These are phyloP conservation scores for Naganishia vishniacii DNA, from an alignment of 768 basidiomycete genomes.

Conservation along the genomic window DNA sequence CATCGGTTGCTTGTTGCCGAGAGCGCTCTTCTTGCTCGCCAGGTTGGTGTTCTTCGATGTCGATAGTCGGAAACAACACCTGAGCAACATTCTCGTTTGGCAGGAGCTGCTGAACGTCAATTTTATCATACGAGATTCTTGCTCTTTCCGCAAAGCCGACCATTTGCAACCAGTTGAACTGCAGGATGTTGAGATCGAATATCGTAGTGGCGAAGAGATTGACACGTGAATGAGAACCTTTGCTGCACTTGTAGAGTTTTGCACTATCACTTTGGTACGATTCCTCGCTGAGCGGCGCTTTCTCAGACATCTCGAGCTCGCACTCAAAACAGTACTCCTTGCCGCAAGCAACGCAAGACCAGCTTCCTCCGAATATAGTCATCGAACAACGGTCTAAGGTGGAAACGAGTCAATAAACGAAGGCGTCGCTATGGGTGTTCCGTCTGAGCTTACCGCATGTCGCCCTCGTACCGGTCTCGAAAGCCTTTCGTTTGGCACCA, in stretches of 20 bases:
- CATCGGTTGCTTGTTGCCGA: background rate
- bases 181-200: background rate
- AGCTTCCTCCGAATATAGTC: conserved; percentile 80
- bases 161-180: conserved; percentile 17
- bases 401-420: background rate
- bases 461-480: conserved; percentile 75
- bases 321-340: conserved; percentile 85
- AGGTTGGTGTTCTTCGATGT: background rate
- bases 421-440: background rate
- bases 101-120: conserved; percentile 7
- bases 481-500: conserved; percentile 64
- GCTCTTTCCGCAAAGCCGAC: background rate
- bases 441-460: conserved; percentile 63
- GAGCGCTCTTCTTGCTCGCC: conserved; percentile 20
- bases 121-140: background rate
- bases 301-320: conserved; percentile 57
- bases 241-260: background rate
- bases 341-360: conserved; percentile 87
- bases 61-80: conserved; percentile 2
- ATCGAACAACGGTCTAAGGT: conserved; percentile 90
- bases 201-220: conserved; percentile 11
- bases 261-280: conserved; percentile 56
- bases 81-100: background rate
- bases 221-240: background rate
- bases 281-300: conserved; percentile 54